Base-by-base conservation (phyloP, 1,284 basidiomycete species). In the Malassezia psittaci region DNA sequence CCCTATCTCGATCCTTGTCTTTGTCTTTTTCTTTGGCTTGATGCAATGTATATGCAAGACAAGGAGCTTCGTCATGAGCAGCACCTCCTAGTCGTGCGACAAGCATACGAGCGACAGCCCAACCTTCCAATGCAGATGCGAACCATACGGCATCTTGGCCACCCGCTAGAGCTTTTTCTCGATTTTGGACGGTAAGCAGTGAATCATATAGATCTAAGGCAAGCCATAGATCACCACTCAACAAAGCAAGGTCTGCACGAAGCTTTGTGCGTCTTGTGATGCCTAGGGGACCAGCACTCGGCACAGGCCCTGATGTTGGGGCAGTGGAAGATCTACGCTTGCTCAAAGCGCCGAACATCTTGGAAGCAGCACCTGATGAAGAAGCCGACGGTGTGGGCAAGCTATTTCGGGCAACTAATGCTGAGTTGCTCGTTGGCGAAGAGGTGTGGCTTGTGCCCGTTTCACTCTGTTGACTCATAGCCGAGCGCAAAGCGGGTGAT, bases 61-160 rank as follows among this genome's bases (percentile, higher is more conserved):
- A 54, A 5, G 66, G 66, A 44, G 66, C 69, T 40, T 67, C 69
- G 39, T 66, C 67, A 12, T 64, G 61, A 16, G 69, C 64, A 1
- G 52, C 48, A 13, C 68, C 68, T 16, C 72, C 70, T 61, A 72
- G 65, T 2, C 72, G 60, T 12, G 61, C 64, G 1, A 67, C 58
- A 1, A 74, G 57, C 36, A 63, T 60, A 6, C 69, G 51, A 2
- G 70, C 53, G 3, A 72, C 68, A n/a, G 67, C 64, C 54, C 69
- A 72, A 39, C 72, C 72, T 54, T 74, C 72, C 16, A 74, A 59
- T 5, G 67, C 72, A 34, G 62, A 61, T 0, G 72, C 72, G 42
- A 69, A 73, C 72, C 72, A 74, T 3, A 72, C 70, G 1, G 72
- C 69, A 38, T 74, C 70, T 45, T 68, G 67, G 12, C 72, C 72